Base-by-base conservation (phyloP, 2,329 filamentous ascomycete genomes). In the Aspergillus aculeatinus region DNA sequence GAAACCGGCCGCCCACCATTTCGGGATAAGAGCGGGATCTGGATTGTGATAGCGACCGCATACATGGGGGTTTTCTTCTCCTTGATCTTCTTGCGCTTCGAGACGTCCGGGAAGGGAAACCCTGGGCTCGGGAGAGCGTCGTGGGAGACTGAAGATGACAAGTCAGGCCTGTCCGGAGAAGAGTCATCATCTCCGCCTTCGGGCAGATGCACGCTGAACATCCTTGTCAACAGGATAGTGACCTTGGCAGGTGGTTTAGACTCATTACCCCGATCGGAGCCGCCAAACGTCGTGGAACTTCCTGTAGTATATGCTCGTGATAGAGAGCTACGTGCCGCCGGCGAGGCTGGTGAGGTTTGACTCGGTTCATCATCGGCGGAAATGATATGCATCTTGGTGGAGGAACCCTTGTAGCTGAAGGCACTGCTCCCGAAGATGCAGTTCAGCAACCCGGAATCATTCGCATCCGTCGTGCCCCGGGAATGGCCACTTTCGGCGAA, bases 401-500 rank as follows among this genome's bases (percentile, higher is more conserved):
- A 85, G 9, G 83, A 82, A n/a, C 83, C 83, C 47, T 81, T 76
- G 67, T 85, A 85, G 62, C 80, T 82, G 68, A 85, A 83, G 44
- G 82, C 80, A 56, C 81, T 81, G 62, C 83, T 85, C 29, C 84
- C 85, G 68, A 87, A 87, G 69, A 86, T 86, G 70, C 84, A 86
- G 62, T 85, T 84, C 59, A 87, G 66, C 71, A 72, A 75, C 68
- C 73, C 82, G 68, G 70, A 80, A 74, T 85, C 83, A 51, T 81
- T 81, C 11, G 80, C 79, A 65, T 85, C 82, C 33, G 77, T 67
- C 42, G 75, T 67, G 58, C 71, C 67, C 19, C 76, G 75, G 27
- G 72, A 74, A 58, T 71, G 72, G n/a, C 74, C 71, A 54, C 66
- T 64, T 53, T 75, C 77, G 59, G 70, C 65, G 60, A 68, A 66